Evolutionary conservation across 805 yeast species (phyloP), one percentile per base, ranked within the genome.

Genomic region (Torulaspora quercuum): DNA sequence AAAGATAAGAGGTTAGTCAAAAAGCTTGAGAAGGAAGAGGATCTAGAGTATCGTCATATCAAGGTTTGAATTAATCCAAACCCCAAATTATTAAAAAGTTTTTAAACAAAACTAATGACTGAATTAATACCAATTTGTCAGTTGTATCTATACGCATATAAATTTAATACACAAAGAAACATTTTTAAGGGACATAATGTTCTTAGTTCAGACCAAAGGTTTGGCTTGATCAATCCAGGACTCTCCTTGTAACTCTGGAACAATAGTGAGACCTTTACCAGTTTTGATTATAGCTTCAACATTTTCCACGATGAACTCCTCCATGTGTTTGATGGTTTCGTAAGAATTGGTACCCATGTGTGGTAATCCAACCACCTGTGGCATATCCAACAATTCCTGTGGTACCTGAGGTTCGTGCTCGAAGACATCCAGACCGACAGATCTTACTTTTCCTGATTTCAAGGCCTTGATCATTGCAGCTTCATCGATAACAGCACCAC

Each of bases 271-370:
- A 6, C 90, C 85, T 57, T 76, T 78, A 6, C 95, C 95, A 0
- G 79, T 72, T 9, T 64, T 59, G 23, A 86, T 52, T 30, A 65
- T 79, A n/a, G 68, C 59, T 27, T 66, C 63, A 6, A 85, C 76
- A 59, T 90, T 92, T 20, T 72, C 70, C 17, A 84, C 78, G 20
- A 81, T 86, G 57, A 76, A 76, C 49, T 75, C 78, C 64, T 89
- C 96, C 95, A 92, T 85, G 49, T 73, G 73, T 48, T 69, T 64
- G 53, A 82, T 75, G 3, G 95, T 82, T 62, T 87, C 94, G 35
- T 63, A 62, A 4, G 90, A 69, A 56, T 78, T 78, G 0, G 95
- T 85, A 17, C 95, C 97, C 82, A 85, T 78, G 59, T 88, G 97
- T 10, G 97, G 97, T 47, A 84, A 66, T 22, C 84, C 74, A 8